A percentile compares a stretch with the other conserved stretches of the same genome.
These are phyloP conservation scores for Umbilicus rupestris DNA, from an alignment of 164 flowering plant genomes.

Conservation along the genomic window DNA sequence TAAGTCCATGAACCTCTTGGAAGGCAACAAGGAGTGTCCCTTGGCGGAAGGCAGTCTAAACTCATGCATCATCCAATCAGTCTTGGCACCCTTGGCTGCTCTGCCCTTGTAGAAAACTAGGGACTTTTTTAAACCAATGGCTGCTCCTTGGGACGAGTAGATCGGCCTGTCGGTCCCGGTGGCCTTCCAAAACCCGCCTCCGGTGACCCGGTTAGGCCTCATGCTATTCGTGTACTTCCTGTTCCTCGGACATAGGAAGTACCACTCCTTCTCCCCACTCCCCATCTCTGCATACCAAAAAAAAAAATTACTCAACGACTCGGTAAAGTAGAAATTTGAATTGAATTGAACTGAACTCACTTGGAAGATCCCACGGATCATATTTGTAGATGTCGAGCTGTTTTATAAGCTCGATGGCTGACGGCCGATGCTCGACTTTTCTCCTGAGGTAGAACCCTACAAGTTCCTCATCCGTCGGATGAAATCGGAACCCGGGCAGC, in stretches of 20 bases:
- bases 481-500: constrained; percentile 58
- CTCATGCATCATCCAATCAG: constrained; percentile 79
- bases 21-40: constrained; percentile 15
- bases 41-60: constrained; percentile 40
- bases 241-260: constrained; percentile 59
- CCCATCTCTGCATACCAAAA: constrained; percentile 25
- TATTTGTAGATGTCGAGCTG: constrained; percentile 54
- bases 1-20: constrained; percentile 34
- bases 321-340: neutral
- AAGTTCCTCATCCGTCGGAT: constrained; percentile 65
- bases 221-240: constrained; percentile 53
- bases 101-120: constrained; percentile 66
- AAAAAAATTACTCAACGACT: neutral
- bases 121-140: constrained; percentile 58
- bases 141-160: constrained; percentile 38
- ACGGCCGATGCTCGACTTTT: constrained; percentile 36
- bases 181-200: constrained; percentile 70
- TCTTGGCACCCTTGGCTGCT: constrained; percentile 59
- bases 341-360: constrained; percentile 27
- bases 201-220: constrained; percentile 56
- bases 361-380: constrained; percentile 75
- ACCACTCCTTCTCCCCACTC: constrained; percentile 63
- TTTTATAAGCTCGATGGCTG: constrained; percentile 50
- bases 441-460: constrained; percentile 48
- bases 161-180: constrained; percentile 62